phyloP scores from a whole-genome alignment of 306 rosid species.

The Betula pendula region DNA sequence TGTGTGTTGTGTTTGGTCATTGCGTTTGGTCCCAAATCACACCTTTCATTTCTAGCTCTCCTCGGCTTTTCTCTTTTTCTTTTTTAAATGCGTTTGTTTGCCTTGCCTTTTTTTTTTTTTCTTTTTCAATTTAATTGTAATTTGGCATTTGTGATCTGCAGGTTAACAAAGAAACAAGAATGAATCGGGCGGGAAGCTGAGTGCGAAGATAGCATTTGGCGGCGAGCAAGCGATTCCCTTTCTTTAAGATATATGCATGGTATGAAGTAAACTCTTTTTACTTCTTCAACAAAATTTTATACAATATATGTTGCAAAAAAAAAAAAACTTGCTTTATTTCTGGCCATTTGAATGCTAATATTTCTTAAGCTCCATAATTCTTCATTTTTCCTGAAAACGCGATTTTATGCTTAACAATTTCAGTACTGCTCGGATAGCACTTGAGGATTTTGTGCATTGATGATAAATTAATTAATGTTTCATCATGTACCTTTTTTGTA shows the following conservation, averaged over 20 bases:
- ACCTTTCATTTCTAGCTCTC: background rate
- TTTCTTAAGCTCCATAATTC: no score
- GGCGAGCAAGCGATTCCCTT: conserved; percentile 24
- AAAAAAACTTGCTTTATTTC: background rate
- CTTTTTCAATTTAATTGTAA: background rate
- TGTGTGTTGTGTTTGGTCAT: background rate
- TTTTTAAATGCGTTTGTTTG: background rate
- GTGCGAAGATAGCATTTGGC: conserved; percentile 9
- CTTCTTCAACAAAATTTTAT: background rate
- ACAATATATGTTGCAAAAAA: background rate
- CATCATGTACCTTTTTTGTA: no score
- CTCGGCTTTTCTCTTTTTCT: no score
- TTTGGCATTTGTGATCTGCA: conserved; percentile 36
- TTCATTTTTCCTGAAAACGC: no score
- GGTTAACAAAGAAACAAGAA: conserved; percentile 21
- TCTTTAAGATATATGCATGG: background rate
- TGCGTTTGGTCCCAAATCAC: conserved; percentile 1
- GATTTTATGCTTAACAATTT: no score
- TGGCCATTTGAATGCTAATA: no score
- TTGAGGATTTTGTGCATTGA: no score
- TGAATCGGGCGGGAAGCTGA: conserved; percentile 12
- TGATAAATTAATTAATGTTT: no score
- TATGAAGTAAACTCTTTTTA: background rate
- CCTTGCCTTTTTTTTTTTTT: background rate
- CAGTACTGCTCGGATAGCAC: no score